A percentile compares a stretch with the other conserved stretches of the same genome.
Evolutionary conservation across 2,329 filamentous ascomycete genomes (phyloP).

Genomic region (Ophiocordyceps camponoti-leonardi): DNA sequence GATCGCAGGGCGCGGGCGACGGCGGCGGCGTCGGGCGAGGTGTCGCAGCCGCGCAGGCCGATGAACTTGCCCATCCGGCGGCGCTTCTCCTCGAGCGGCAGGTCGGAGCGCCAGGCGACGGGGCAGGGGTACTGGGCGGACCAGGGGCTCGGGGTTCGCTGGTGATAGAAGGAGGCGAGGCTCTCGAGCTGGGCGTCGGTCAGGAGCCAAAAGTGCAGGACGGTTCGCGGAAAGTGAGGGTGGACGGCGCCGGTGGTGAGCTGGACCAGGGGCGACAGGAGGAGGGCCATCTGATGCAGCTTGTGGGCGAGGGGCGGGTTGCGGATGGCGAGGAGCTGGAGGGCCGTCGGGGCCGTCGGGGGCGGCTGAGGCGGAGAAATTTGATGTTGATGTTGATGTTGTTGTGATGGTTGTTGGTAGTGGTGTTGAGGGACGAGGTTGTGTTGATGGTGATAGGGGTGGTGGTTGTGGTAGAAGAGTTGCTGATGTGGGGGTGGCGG

Average conservation of each 20-base stretch:
- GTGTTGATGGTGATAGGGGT: too few species aligned
- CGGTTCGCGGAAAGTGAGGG: conserved; percentile 44
- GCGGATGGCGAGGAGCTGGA: conserved; percentile 5
- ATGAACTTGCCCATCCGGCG: conserved; percentile 59
- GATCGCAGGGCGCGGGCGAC: conserved; percentile 12
- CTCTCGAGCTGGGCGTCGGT: conserved; percentile 53
- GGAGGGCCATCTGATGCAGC: conserved; percentile 46
- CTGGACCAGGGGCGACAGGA: conserved; percentile 49
- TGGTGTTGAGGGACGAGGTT: not conserved
- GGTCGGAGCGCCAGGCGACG: conserved; percentile 40
- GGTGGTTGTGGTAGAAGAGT: too few species aligned
- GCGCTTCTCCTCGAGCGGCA: conserved; percentile 49
- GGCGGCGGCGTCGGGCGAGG: not conserved
- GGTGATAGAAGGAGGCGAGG: conserved; percentile 58
- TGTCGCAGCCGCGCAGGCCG: conserved; percentile 41
- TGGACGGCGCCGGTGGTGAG: conserved; percentile 44
- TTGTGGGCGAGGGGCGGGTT: conserved; percentile 41
- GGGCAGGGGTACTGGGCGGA: conserved; percentile 47
- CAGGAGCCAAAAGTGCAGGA: conserved; percentile 58
- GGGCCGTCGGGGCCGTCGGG: not conserved
- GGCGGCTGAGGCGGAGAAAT: too few species aligned
- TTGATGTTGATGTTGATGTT: conserved; percentile 10
- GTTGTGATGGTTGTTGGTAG: not conserved
- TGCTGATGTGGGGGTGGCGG: too few species aligned
- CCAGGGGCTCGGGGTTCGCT: conserved; percentile 39